Percentiles rank a stretch among this genome's conserved stretches.
phyloP scores from a whole-genome alignment of 495 filamentous ascomycete genomes.

The Aspergillus campestris region DNA sequence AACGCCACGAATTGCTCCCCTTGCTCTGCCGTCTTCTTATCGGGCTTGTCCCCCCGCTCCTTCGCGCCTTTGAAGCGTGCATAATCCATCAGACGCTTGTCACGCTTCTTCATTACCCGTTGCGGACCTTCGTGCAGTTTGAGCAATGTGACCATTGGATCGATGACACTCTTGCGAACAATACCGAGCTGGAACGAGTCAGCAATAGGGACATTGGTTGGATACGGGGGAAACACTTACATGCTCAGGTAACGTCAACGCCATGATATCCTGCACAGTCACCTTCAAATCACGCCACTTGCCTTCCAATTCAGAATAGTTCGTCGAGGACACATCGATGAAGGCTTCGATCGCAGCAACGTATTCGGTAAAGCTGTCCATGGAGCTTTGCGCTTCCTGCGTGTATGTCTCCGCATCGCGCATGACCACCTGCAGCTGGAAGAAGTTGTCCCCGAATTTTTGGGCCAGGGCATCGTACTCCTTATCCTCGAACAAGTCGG shows the following conservation, averaged over 20 bases:
- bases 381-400: slow-evolving; percentile 54
- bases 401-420: slow-evolving; percentile 87
- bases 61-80: slow-evolving; percentile 69
- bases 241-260: slow-evolving; percentile 73
- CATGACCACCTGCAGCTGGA: slow-evolving; percentile 81
- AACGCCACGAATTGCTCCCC: slow-evolving; percentile 81
- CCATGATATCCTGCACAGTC: slow-evolving; percentile 71
- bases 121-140: slow-evolving; percentile 73
- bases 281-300: slow-evolving; percentile 85
- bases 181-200: slow-evolving; percentile 48
- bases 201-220: neutral
- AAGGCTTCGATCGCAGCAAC: slow-evolving; percentile 60
- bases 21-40: slow-evolving; percentile 72
- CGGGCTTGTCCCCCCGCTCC: slow-evolving; percentile 69
- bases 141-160: slow-evolving; percentile 76
- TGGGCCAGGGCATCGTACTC: slow-evolving; percentile 68
- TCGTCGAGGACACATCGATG: slow-evolving; percentile 51
- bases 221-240: slow-evolving; percentile 41
- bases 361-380: slow-evolving; percentile 65
- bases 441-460: slow-evolving; percentile 76
- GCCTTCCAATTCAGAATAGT: slow-evolving; percentile 73
- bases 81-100: slow-evolving; percentile 83
- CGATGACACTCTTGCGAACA: slow-evolving; percentile 74
- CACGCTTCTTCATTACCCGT: slow-evolving; percentile 81
- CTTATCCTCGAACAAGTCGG: slow-evolving; percentile 64